Percentiles rank a stretch among this genome's conserved stretches.
phyloP scores from a whole-genome alignment of 2,329 filamentous ascomycete genomes.

The Leptodontidium sp. region DNA sequence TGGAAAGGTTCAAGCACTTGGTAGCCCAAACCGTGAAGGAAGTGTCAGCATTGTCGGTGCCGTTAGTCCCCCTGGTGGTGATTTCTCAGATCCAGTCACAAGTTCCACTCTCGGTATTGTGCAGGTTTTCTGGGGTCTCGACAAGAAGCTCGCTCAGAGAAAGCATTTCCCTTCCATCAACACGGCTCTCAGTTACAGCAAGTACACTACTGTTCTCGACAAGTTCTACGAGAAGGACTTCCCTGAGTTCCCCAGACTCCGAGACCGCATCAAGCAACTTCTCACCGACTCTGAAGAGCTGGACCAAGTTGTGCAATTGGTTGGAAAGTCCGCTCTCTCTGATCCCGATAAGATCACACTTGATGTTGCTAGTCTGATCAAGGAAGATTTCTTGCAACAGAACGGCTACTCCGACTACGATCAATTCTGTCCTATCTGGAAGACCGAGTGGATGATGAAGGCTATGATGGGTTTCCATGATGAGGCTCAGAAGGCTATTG shows the following conservation, averaged over 20 bases:
- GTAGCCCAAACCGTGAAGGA: conserved; percentile 86
- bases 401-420: conserved; percentile 99
- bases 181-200: conserved; percentile 92
- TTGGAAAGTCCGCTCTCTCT: conserved; percentile 95
- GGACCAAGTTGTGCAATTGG: conserved; percentile 97
- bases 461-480: conserved; percentile 98
- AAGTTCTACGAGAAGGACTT: conserved; percentile 94
- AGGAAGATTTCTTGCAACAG: conserved; percentile 99
- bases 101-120: conserved; percentile 94
- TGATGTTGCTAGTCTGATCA: conserved; percentile 88
- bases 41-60: conserved; percentile 98
- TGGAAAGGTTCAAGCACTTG: conserved; percentile 83
- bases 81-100: conserved; percentile 98
- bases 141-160: conserved; percentile 98
- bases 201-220: conserved; percentile 89
- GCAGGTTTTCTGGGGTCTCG: conserved; percentile 99
- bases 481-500: conserved; percentile 93
- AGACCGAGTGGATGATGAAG: conserved; percentile 99
- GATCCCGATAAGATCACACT: conserved; percentile 98
- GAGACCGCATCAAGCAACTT: conserved; percentile 92
- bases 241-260: conserved; percentile 91
- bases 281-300: conserved; percentile 95
- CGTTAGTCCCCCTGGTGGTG: conserved; percentile 95
- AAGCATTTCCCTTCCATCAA: conserved; percentile 99
- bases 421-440: conserved; percentile 99